phyloP scores from a whole-genome alignment of 257 asterid genomes.

The Scutellaria galericulata region DNA sequence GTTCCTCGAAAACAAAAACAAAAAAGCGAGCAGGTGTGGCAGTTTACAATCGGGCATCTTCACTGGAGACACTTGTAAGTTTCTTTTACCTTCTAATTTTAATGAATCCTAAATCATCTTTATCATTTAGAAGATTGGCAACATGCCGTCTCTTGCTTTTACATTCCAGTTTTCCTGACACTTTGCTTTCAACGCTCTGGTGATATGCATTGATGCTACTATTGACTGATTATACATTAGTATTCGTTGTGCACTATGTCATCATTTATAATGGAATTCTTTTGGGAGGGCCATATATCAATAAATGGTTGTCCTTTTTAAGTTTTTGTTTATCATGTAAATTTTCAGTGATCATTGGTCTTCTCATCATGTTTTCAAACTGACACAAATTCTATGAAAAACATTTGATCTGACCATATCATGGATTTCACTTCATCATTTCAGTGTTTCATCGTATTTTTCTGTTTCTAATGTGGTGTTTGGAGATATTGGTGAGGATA shows the following conservation, averaged over 20 bases:
- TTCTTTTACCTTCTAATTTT: constrained; percentile 32
- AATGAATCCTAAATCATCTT: constrained; percentile 9
- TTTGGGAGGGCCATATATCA: background rate
- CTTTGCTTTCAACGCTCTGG: background rate
- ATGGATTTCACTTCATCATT: background rate
- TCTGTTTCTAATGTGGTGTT: constrained; percentile 14
- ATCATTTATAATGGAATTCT: background rate
- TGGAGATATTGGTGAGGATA: background rate
- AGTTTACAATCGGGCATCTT: constrained; percentile 94
- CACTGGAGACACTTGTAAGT: constrained; percentile 90
- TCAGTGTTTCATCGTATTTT: background rate
- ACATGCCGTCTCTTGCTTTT: background rate
- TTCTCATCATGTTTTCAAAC: background rate
- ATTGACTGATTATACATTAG: background rate
- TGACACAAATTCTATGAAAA: constrained; percentile 4
- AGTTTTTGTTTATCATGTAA: background rate
- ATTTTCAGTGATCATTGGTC: background rate
- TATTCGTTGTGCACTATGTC: background rate
- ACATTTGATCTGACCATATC: background rate
- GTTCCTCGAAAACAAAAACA: constrained; percentile 84
- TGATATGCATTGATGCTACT: constrained; percentile 4
- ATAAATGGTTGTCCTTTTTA: background rate
- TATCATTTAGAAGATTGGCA: constrained; percentile 22
- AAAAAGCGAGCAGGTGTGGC: constrained; percentile 96
- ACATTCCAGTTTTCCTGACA: background rate